phyloP scores from a whole-genome alignment of 2,329 filamentous ascomycete species.

The Lasiodiplodia sp. region DNA sequence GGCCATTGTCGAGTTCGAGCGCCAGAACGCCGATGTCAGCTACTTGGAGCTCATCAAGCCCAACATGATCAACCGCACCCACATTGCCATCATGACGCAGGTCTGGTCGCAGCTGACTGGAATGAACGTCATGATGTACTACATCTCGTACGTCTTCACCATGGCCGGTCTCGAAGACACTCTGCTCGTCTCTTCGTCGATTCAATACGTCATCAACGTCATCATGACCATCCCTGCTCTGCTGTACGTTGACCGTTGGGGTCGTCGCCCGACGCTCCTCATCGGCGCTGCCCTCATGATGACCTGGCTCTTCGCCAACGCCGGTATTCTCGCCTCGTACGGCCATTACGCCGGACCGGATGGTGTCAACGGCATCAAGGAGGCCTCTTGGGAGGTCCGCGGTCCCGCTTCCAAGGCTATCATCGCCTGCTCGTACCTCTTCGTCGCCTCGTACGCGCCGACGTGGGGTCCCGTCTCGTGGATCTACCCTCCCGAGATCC shows the following conservation, averaged over 20 bases:
- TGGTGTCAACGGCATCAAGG: constrained; percentile 51
- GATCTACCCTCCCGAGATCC: constrained; percentile 68
- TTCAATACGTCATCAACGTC: constrained; percentile 77
- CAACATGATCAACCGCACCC: constrained; percentile 75
- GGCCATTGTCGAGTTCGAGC: constrained; percentile 76
- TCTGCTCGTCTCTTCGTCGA: constrained; percentile 70
- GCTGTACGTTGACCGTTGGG: constrained; percentile 77
- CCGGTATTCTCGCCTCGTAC: constrained; percentile 67
- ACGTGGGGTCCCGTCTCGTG: constrained; percentile 68
- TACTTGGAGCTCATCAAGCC: constrained; percentile 77
- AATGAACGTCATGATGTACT: constrained; percentile 74
- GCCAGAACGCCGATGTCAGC: constrained; percentile 70
- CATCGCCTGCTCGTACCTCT: constrained; percentile 75
- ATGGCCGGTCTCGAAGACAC: constrained; percentile 72
- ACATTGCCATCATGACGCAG: constrained; percentile 75
- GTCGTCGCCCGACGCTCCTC: constrained; percentile 73
- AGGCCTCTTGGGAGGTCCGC: constrained; percentile 50
- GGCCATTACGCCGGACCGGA: constrained; percentile 54
- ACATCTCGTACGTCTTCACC: constrained; percentile 67
- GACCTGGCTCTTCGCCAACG: constrained; percentile 68
- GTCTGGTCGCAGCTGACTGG: constrained; percentile 80
- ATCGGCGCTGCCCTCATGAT: constrained; percentile 70
- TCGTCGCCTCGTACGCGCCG: constrained; percentile 72
- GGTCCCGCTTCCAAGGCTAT: constrained; percentile 57
- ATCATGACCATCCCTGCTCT: constrained; percentile 79